phyloP scores from a whole-genome alignment of 2,329 filamentous ascomycete genomes.

The Amesomyces nigricolor region DNA sequence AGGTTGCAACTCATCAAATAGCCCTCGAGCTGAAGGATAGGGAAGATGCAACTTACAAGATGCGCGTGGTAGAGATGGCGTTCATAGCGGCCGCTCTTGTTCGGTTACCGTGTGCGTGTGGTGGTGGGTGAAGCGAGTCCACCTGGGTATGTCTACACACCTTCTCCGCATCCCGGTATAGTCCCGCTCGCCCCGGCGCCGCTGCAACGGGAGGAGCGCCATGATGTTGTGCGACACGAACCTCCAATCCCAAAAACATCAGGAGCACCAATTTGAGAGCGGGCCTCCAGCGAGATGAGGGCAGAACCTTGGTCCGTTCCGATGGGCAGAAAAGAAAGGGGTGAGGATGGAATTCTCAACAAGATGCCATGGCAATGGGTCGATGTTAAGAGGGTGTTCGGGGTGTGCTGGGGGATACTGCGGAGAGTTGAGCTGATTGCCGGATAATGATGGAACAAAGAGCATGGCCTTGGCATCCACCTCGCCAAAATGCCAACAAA shows the following conservation, averaged over 20 bases:
- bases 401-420: too few species aligned
- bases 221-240: background rate
- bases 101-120: slow-evolving; percentile 13
- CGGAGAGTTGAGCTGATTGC: too few species aligned
- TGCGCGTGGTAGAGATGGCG: slow-evolving; percentile 18
- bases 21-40: background rate
- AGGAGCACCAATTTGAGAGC: background rate
- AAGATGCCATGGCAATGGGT: too few species aligned
- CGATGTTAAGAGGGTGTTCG: too few species aligned
- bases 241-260: background rate
- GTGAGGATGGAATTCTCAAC: too few species aligned
- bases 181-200: slow-evolving; percentile 18
- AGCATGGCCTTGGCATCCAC: slow-evolving; percentile 56
- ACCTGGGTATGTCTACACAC: slow-evolving; percentile 3
- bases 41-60: slow-evolving; percentile 15
- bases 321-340: background rate
- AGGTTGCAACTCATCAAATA: background rate
- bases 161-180: slow-evolving; percentile 4
- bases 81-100: slow-evolving; percentile 26
- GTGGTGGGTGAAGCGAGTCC: slow-evolving; percentile 14
- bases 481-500: slow-evolving; percentile 56
- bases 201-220: background rate
- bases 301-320: background rate
- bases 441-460: too few species aligned
- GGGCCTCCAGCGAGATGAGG: background rate